A percentile compares a stretch with the other conserved stretches of the same genome.
Evolutionary conservation across 2,329 filamentous ascomycete genomes (phyloP).

Genomic region (Penicillium frequentans): DNA sequence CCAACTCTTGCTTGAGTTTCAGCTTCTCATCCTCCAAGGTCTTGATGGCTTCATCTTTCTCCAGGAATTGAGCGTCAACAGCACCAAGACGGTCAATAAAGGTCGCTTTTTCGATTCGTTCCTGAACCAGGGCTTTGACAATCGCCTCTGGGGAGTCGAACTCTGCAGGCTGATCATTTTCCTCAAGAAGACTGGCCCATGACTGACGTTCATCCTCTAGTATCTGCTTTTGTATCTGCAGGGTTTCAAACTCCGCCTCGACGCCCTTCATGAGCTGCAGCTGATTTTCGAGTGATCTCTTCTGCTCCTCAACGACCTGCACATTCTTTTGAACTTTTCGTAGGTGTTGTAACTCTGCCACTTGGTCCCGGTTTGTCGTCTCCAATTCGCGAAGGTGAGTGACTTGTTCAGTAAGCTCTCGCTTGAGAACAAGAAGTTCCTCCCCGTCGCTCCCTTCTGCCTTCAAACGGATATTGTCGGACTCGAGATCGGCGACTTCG

Average conservation of each 20-base stretch:
- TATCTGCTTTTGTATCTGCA: conserved; percentile 77
- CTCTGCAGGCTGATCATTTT: conserved; percentile 63
- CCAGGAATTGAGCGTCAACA: conserved; percentile 73
- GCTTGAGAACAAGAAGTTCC: conserved; percentile 79
- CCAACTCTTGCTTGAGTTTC: conserved; percentile 66
- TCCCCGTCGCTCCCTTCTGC: conserved; percentile 85
- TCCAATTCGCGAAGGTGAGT: conserved; percentile 87
- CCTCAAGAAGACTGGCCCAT: conserved; percentile 84
- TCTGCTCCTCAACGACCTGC: conserved; percentile 93
- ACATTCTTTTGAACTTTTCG: conserved; percentile 82
- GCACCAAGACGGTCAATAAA: conserved; percentile 79
- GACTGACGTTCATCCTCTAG: conserved; percentile 84
- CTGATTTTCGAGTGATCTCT: conserved; percentile 75
- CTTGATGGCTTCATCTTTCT: conserved; percentile 74
- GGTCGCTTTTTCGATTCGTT: conserved; percentile 75
- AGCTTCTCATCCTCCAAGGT: conserved; percentile 69
- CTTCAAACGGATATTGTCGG: conserved; percentile 79
- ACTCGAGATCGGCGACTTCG: conserved; percentile 73
- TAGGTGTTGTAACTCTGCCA: conserved; percentile 75
- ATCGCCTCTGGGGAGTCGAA: conserved; percentile 88
- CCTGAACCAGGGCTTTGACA: conserved; percentile 78
- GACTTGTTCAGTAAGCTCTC: conserved; percentile 87
- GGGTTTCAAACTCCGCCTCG: conserved; percentile 74
- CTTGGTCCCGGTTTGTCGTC: conserved; percentile 74
- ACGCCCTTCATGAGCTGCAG: conserved; percentile 72